Conservation (phyloP, 2,329 filamentous ascomycete species). For the Falciphora oryzae region DNA sequence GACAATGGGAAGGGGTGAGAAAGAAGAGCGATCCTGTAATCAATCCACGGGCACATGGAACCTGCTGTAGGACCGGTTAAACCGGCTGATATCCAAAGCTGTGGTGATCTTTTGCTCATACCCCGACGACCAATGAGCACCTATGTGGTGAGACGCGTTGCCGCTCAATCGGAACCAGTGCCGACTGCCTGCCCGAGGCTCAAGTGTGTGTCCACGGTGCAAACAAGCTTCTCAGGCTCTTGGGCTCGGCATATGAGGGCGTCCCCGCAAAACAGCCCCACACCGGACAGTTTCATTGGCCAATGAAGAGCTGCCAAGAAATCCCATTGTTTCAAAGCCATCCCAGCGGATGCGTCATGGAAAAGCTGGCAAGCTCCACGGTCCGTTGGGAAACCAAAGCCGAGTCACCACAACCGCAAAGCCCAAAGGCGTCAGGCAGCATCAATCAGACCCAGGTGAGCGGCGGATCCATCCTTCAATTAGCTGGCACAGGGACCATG, state of each 20-base stretch:
- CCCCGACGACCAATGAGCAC: not conserved
- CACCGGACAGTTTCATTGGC: too few species aligned
- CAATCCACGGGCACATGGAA: too few species aligned
- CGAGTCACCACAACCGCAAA: not conserved
- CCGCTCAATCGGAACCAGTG: not conserved
- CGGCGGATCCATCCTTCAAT: not conserved
- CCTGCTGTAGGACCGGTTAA: not conserved
- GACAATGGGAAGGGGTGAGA: too few species aligned
- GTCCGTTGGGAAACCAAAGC: not conserved
- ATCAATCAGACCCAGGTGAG: not conserved
- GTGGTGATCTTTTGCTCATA: not conserved
- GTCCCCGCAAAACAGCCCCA: too few species aligned
- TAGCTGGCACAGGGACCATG: not conserved
- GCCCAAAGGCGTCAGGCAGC: not conserved
- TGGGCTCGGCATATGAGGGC: too few species aligned
- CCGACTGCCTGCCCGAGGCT: not conserved
- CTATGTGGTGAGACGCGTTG: not conserved
- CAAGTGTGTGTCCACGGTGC: not conserved
- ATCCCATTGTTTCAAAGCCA: not conserved
- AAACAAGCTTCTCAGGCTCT: not conserved
- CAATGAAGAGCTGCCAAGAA: not conserved
- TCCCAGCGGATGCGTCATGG: too few species aligned
- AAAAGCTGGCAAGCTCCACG: too few species aligned
- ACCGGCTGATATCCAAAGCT: not conserved
- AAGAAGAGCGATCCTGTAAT: too few species aligned